Evolutionary conservation across 78 protist species (phyloP).

Genomic region (slime mould (Dictyostelium discoideum)): DNA sequence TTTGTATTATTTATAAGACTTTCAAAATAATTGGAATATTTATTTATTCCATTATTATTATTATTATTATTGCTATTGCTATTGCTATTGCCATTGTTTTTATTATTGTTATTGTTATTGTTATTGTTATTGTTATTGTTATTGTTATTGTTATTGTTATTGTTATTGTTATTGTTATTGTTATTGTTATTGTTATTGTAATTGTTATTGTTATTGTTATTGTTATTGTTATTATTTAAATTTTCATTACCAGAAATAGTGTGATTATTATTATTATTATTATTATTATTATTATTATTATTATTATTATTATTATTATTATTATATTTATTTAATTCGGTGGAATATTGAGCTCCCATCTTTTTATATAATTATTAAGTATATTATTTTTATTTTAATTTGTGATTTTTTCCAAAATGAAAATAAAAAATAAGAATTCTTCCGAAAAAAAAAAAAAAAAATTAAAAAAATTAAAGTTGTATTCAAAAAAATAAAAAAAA

Average conservation of each 20-base stretch:
- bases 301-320: not conserved
- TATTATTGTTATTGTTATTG: not conserved
- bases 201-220: not conserved
- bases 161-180: not conserved
- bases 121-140: slow-evolving; percentile 5
- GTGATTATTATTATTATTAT: not conserved
- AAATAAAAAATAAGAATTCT: not conserved
- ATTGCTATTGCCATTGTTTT: not conserved
- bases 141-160: slow-evolving; percentile 1
- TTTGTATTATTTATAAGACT: no score
- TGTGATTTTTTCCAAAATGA: not conserved
- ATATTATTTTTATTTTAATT: not conserved
- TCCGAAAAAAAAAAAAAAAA: not conserved
- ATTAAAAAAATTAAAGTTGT: no score
- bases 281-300: not conserved
- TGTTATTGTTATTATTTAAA: not conserved
- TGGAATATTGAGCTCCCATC: slow-evolving; percentile 1
- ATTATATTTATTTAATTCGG: not conserved
- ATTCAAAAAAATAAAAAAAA: no score
- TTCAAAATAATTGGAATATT: not conserved
- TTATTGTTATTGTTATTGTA: not conserved
- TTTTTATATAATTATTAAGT: not conserved
- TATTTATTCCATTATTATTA: not conserved
- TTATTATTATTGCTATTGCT: no score
- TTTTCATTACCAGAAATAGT: not conserved